Evolutionary conservation across 192 early-diverging fungal species (phyloP), one percentile per base, ranked within the genome.

Genomic region (Allomyces macrogynus): DNA sequence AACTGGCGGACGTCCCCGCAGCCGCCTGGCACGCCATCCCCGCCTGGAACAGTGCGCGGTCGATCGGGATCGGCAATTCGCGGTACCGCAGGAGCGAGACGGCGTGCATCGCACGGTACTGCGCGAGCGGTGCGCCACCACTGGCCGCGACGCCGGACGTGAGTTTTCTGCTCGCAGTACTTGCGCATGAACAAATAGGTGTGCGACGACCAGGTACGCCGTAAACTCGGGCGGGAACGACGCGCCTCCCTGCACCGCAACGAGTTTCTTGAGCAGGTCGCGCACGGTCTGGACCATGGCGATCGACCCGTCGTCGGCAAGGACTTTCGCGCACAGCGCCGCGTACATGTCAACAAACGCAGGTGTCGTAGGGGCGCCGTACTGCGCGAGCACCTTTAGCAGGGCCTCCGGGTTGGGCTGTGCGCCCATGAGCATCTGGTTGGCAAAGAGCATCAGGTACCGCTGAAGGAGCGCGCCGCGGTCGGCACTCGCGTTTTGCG

Each of bases 31-130:
- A 81, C 83, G 67, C 65, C 49, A 72, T 67, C 4, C 81, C 82
- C 3, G 82, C 82, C 62, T 81, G 77, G 64, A 72, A 76, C 40
- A 84, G 81, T n/a, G 79, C 75, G 24, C 69, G 65, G 61, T 84
- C 82, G 9, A 77, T 68, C 11, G 78, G 80, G 11, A 84, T 72
- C 16, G 49, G 49, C 3, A 76, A 70, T 9, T 72, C 73, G 61
- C 72, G 77, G 69, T 84, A 84, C 49, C 82, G 69, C 23, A 84
- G 61, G 18, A 77, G 61, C 1, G 81, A 66, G 9, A 84, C 78
- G 18, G 77, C 64, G 57, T 77, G 77, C 66, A 78, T 84, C 10
- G 81, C 81, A 4, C 78, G 79, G 64, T 84, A 78, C 61, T 68
- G 66, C n/a, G 62, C 24, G 24, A 84, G 73, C 20, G 81, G 81